A percentile compares a stretch with the other conserved stretches of the same genome.
Evolutionary conservation across 352 stramenopile genomes (phyloP).

Genomic region (Pythium rishiriense): DNA sequence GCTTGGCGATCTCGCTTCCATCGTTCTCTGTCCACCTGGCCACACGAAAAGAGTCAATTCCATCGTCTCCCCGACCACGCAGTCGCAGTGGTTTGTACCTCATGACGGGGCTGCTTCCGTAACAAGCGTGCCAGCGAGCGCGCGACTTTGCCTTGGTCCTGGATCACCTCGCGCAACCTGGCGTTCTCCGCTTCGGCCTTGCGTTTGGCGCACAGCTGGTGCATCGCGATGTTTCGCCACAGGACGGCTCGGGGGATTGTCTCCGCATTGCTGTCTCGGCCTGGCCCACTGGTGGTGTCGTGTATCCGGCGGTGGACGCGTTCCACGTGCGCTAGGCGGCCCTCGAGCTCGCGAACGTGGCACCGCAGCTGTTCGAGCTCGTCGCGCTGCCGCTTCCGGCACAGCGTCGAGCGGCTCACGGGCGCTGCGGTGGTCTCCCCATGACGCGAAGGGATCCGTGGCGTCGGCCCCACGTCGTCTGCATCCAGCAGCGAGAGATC

Average conservation of each 20-base stretch:
- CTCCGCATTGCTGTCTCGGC: too few species aligned
- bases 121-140: constrained; percentile 27
- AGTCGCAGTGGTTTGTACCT: too few species aligned
- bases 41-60: too few species aligned
- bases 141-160: constrained; percentile 32
- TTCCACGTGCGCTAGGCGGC: constrained; percentile 15
- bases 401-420: neutral
- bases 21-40: too few species aligned
- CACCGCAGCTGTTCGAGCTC: constrained; percentile 35
- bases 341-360: constrained; percentile 31
- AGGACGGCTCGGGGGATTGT: neutral
- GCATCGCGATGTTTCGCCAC: constrained; percentile 34
- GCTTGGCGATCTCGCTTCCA: too few species aligned
- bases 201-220: constrained; percentile 28
- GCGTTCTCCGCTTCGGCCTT: constrained; percentile 33
- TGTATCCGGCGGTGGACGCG: too few species aligned
- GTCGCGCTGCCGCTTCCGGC: constrained; percentile 24
- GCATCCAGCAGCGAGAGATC: too few species aligned
- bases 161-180: constrained; percentile 32
- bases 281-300: too few species aligned
- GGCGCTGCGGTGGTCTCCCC: too few species aligned
- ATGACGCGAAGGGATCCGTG: too few species aligned
- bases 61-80: too few species aligned
- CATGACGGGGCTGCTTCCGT: constrained; percentile 16
- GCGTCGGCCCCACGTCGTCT: too few species aligned